Percentiles rank a stretch among this genome's conserved stretches.
Evolutionary conservation across 2,329 filamentous ascomycete species (phyloP).

Genomic region (Penicillium janthinellum): DNA sequence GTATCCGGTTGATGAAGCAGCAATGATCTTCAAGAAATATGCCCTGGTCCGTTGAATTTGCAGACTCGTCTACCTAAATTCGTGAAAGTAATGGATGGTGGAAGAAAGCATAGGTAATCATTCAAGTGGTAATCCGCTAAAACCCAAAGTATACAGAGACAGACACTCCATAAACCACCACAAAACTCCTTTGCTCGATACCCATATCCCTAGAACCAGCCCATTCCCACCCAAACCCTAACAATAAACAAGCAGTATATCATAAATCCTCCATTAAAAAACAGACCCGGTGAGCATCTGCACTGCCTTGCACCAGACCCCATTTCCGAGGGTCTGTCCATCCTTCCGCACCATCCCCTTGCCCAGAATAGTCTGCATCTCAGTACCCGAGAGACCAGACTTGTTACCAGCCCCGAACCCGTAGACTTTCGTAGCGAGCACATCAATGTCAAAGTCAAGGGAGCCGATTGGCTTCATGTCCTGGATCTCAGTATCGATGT

Average conservation of each 20-base stretch:
- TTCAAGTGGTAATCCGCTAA: conserved; percentile 8
- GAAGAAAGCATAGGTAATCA: conserved; percentile 6
- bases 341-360: conserved; percentile 27
- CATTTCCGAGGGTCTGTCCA: conserved; percentile 35
- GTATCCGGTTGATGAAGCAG: background rate
- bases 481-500: conserved; percentile 19
- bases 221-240: conserved; percentile 1
- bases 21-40: background rate
- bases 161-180: background rate
- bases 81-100: background rate
- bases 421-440: conserved; percentile 44
- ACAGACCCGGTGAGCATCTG: conserved; percentile 37
- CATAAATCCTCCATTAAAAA: conserved; percentile 28
- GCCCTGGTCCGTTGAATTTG: background rate
- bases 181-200: conserved; percentile 2
- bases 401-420: conserved; percentile 37
- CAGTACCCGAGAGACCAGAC: conserved; percentile 35
- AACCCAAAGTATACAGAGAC: background rate
- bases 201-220: conserved; percentile 3
- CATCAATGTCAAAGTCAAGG: conserved; percentile 42
- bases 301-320: conserved; percentile 45
- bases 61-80: background rate
- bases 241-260: conserved; percentile 9
- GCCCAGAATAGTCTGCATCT: conserved; percentile 40
- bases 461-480: conserved; percentile 26